Evolutionary conservation across 2,329 filamentous ascomycete species (phyloP).

Genomic region (Fusarium sp.): DNA sequence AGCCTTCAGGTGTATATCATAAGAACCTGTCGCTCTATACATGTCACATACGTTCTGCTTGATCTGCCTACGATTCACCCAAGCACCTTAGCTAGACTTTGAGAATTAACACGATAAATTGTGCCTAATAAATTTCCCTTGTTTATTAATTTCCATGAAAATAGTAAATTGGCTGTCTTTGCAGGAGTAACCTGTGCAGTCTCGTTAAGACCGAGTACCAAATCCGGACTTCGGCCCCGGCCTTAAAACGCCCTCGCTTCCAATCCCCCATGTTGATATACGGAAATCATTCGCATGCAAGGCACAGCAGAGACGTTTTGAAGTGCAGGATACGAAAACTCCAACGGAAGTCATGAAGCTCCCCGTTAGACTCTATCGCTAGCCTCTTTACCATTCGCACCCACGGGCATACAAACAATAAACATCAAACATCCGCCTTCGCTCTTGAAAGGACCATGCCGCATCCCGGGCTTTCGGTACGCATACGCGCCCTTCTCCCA

Average conservation of each 20-base stretch:
- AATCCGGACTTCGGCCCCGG: constrained; percentile 15
- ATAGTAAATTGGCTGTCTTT: not conserved
- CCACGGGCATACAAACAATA: constrained; percentile 38
- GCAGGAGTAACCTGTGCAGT: not conserved
- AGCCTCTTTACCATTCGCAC: constrained; percentile 13
- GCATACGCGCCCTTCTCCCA: constrained; percentile 51
- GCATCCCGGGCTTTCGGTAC: constrained; percentile 52
- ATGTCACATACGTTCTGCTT: not conserved
- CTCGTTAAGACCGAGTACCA: constrained; percentile 4
- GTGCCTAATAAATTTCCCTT: no score
- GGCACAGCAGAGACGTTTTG: not conserved
- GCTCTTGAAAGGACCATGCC: constrained; percentile 50
- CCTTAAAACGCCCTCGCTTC: not conserved
- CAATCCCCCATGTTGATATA: not conserved
- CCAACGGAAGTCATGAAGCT: not conserved
- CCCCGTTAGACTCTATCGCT: constrained; percentile 2
- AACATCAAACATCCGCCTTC: constrained; percentile 48
- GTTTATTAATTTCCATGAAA: not conserved
- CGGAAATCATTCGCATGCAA: not conserved
- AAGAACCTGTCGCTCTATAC: not conserved
- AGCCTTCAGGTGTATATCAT: not conserved
- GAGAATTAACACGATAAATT: no score
- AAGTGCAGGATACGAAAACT: not conserved
- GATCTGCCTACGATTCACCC: not conserved
- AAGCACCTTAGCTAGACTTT: not conserved